Percentiles rank a stretch among this genome's conserved stretches.
These are phyloP conservation scores for Coccomyxa sp. DNA, from an alignment of 139 green algal genomes.

Conservation along the genomic window DNA sequence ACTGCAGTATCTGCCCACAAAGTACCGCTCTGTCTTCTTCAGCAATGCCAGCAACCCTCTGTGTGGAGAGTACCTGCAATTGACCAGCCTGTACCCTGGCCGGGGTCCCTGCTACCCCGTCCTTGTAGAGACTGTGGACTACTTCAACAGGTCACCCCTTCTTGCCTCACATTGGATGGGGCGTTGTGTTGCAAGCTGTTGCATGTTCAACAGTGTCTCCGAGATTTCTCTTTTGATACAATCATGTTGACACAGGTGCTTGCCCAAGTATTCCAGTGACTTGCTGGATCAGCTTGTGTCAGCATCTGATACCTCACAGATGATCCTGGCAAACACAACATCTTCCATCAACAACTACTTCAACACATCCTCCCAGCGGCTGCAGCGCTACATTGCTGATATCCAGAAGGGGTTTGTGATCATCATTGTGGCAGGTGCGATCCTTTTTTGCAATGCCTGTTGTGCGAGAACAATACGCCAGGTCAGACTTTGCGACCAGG, in stretches of 20 bases:
- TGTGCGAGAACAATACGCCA: no score
- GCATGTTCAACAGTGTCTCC: not conserved
- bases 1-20: not conserved
- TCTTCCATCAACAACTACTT: constrained; percentile 11
- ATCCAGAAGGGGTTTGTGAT: constrained; percentile 57
- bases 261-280: not conserved
- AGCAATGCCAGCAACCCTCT: constrained; percentile 12
- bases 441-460: not conserved
- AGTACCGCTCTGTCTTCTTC: constrained; percentile 7
- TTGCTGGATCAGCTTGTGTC: constrained; percentile 4
- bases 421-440: constrained; percentile 43
- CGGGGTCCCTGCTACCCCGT: constrained; percentile 68
- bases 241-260: not conserved
- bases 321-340: not conserved
- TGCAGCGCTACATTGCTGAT: constrained; percentile 35
- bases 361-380: constrained; percentile 2
- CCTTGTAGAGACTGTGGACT: constrained; percentile 41
- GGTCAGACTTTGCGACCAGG: no score
- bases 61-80: constrained; percentile 50
- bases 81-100: constrained; percentile 47
- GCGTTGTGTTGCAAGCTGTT: not conserved
- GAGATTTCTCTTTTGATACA: not conserved
- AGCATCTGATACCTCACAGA: not conserved
- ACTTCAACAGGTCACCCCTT: constrained; percentile 51
- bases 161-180: not conserved